Conservation (phyloP, 2,329 filamentous ascomycete species). For the Xylariales sp. region DNA sequence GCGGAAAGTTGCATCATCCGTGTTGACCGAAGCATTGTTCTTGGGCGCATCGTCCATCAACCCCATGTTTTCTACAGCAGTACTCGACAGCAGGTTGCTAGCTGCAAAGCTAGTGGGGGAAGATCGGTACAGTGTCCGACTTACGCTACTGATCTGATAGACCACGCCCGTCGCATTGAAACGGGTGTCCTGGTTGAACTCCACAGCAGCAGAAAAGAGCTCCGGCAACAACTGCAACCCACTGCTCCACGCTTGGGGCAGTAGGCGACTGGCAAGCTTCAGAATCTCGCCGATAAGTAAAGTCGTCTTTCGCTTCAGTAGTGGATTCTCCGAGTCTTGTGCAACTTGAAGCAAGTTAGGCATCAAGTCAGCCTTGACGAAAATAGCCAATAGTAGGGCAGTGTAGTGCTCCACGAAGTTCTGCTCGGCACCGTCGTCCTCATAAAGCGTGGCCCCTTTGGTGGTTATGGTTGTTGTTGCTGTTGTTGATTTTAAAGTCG, state of each 20-base stretch:
- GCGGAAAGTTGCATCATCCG: constrained; percentile 59
- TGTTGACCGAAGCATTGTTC: constrained; percentile 41
- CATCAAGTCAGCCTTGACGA: constrained; percentile 76
- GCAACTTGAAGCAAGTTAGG: constrained; percentile 59
- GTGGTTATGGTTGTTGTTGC: too few relatives aligned
- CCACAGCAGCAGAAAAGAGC: constrained; percentile 71
- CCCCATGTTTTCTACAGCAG: constrained; percentile 43
- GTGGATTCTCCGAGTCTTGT: constrained; percentile 61
- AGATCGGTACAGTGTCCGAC: constrained; percentile 82
- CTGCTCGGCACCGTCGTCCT: constrained; percentile 67
- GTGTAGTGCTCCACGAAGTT: constrained; percentile 94
- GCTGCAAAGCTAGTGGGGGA: constrained; percentile 45
- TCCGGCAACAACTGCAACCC: constrained; percentile 84
- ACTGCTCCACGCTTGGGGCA: constrained; percentile 78
- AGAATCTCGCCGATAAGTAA: constrained; percentile 86
- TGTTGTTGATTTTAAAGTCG: constrained; percentile 66
- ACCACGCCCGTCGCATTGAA: constrained; percentile 85
- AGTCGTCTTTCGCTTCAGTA: constrained; percentile 81
- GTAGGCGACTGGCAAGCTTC: constrained; percentile 78
- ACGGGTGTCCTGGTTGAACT: constrained; percentile 65
- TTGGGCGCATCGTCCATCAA: constrained; percentile 55
- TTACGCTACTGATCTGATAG: constrained; percentile 97
- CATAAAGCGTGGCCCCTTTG: constrained; percentile 47
- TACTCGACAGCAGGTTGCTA: constrained; percentile 35
- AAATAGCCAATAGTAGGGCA: constrained; percentile 76